Base-by-base conservation (phyloP, 768 basidiomycete genomes). In the Naematelia aurantialba region DNA sequence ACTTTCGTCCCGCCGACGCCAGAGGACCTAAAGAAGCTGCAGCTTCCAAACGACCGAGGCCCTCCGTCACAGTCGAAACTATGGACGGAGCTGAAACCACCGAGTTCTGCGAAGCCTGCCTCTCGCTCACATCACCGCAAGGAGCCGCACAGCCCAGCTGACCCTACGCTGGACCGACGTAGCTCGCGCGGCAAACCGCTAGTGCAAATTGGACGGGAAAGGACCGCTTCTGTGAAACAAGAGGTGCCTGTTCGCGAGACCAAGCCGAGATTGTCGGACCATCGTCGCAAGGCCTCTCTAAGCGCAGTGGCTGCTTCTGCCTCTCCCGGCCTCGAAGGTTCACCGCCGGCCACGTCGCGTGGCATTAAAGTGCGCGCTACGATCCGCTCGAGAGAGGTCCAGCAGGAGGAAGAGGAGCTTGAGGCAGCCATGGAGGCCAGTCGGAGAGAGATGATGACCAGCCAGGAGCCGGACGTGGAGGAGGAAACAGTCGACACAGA, bases 301-400 rank as follows among this genome's bases (percentile, higher is more conserved):
- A n/a, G n/a, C n/a, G n/a, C n/a, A n/a, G n/a, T n/a, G n/a, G n/a
- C n/a, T n/a, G n/a, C n/a, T n/a, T n/a, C n/a, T n/a, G n/a, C n/a
- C n/a, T n/a, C n/a, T n/a, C n/a, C n/a, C n/a, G n/a, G n/a, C n/a
- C n/a, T n/a, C n/a, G n/a, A n/a, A n/a, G n/a, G n/a, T n/a, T n/a
- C n/a, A n/a, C n/a, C n/a, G n/a, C n/a, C n/a, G n/a, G n/a, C n/a
- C n/a, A n/a, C n/a, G n/a, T n/a, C n/a, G n/a, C n/a, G n/a, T n/a
- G n/a, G n/a, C n/a, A n/a, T n/a, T n/a, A 94, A 92, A 79, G 85
- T 90, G 53, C 83, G 96, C 60, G 91, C 90, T 68, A 99, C 96
- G 52, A 94, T 99, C 91, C 98, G 98, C 76, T 93, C 90, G 70
- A 82, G 94, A 58, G 94, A 96, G 76, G 90, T 93, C n/a, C n/a